These are phyloP conservation scores for Trichoderma sp. DNA, from an alignment of 2,329 filamentous ascomycete genomes.

Conservation along the genomic window DNA sequence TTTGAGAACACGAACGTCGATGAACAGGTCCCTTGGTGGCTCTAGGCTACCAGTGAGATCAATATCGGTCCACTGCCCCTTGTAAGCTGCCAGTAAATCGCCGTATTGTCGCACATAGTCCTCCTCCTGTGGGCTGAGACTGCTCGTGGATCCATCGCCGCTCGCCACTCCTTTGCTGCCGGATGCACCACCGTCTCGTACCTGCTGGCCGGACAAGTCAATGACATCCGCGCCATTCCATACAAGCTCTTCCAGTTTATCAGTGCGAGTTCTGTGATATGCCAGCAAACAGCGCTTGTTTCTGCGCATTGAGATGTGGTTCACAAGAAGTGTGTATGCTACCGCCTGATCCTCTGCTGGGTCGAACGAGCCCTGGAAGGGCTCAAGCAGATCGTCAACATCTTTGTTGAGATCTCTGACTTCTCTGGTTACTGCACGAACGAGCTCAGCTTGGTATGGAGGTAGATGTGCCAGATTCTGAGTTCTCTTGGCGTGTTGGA, in stretches of 20 bases:
- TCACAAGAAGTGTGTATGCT: conserved; percentile 84
- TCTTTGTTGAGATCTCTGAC: conserved; percentile 91
- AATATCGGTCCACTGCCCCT: conserved; percentile 97
- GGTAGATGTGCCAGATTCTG: conserved; percentile 83
- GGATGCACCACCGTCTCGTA: conserved; percentile 37
- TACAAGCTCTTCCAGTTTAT: conserved; percentile 89
- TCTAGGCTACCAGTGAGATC: conserved; percentile 92
- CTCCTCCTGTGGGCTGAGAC: conserved; percentile 90
- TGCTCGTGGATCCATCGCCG: conserved; percentile 61
- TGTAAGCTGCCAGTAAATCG: conserved; percentile 91
- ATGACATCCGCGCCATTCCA: conserved; percentile 86
- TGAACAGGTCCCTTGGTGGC: conserved; percentile 92
- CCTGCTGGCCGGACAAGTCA: conserved; percentile 62
- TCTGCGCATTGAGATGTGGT: conserved; percentile 90
- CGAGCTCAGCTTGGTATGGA: conserved; percentile 87
- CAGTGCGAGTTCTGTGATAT: conserved; percentile 85
- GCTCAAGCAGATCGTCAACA: conserved; percentile 72
- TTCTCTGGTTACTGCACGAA: conserved; percentile 83
- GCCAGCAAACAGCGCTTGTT: conserved; percentile 95
- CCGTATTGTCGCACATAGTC: conserved; percentile 92
- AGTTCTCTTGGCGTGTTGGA: conserved; percentile 92
- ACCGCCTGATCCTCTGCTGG: conserved; percentile 77
- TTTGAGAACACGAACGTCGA: conserved; percentile 92
- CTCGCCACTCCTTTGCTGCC: conserved; percentile 36
- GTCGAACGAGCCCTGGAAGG: conserved; percentile 82